A percentile compares a stretch with the other conserved stretches of the same genome.
These are phyloP conservation scores for Ceratopteris richardii DNA, from an alignment of 75 land plant genomes.

Conservation along the genomic window DNA sequence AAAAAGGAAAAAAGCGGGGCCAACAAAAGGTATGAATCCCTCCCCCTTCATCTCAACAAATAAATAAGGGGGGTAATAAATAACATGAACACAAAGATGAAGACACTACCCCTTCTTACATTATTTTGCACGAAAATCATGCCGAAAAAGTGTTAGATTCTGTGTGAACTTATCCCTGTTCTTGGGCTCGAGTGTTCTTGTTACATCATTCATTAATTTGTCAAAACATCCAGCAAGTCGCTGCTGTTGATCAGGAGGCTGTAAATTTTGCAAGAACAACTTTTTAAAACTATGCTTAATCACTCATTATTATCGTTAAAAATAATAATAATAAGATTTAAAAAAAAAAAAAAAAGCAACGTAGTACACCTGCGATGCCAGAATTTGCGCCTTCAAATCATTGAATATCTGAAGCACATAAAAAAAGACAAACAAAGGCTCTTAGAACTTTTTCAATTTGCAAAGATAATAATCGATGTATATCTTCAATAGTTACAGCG, in stretches of 20 bases:
- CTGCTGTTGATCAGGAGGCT: slow-evolving; percentile 79
- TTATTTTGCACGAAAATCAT: slow-evolving; percentile 83
- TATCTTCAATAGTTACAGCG: too few species aligned
- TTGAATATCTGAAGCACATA: slow-evolving; percentile 47
- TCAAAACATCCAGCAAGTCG: slow-evolving; percentile 74
- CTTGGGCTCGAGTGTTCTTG: slow-evolving; percentile 69
- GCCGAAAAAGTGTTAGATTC: slow-evolving; percentile 74
- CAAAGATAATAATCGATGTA: too few species aligned
- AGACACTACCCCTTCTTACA: too few species aligned
- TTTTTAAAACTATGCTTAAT: background rate
- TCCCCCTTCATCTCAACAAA: too few species aligned
- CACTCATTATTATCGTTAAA: background rate
- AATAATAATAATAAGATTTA: background rate
- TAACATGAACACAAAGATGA: too few species aligned
- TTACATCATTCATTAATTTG: slow-evolving; percentile 86
- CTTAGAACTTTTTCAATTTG: background rate
- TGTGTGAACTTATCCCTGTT: slow-evolving; percentile 96
- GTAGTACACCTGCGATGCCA: slow-evolving; percentile 56
- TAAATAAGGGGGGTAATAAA: too few species aligned
- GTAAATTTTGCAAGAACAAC: slow-evolving; percentile 14
- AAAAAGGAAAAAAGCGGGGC: too few species aligned
- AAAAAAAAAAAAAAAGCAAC: background rate
- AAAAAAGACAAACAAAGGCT: slow-evolving; percentile 4
- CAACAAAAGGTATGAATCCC: too few species aligned
- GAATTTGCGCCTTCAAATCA: slow-evolving; percentile 68